Conservation (phyloP, 257 asterid species). For the Fraxinus americana region DNA sequence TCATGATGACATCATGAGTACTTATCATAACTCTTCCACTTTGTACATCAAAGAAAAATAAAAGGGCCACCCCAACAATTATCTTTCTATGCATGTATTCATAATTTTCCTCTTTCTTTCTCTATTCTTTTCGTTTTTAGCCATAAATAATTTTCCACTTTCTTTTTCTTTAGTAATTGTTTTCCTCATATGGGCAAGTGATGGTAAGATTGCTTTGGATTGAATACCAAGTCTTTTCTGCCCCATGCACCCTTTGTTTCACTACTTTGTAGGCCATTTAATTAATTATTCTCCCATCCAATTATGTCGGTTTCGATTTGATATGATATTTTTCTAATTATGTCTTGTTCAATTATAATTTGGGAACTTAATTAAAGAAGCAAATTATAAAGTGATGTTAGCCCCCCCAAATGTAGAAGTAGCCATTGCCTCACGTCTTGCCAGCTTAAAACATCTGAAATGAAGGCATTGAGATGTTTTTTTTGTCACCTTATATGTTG, state of each 20-base stretch:
- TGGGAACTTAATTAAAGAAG: too few species aligned
- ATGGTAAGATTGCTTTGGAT: conserved; percentile 7
- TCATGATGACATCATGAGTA: conserved; percentile 71
- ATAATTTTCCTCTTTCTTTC: too few species aligned
- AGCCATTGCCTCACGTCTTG: too few species aligned
- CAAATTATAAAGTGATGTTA: too few species aligned
- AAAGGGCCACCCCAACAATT: conserved; percentile 37
- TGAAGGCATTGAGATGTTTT: too few species aligned
- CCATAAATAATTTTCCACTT: neutral
- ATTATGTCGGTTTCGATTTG: neutral
- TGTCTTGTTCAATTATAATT: too few species aligned
- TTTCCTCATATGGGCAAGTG: conserved; percentile 2
- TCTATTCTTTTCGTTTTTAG: too few species aligned
- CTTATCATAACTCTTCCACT: conserved; percentile 42
- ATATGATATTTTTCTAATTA: neutral
- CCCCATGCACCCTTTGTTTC: neutral
- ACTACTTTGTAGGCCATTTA: neutral
- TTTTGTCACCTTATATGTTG: too few species aligned
- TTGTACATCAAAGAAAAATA: conserved; percentile 23
- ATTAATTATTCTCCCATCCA: neutral
- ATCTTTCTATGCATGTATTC: conserved; percentile 9
- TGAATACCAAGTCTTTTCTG: conserved; percentile 4
- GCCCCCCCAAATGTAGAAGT: too few species aligned
- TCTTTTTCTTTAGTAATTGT: neutral
- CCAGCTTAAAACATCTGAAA: too few species aligned